Base-by-base conservation (phyloP, 2,329 filamentous ascomycete genomes). In the Fusarium liriodendri region DNA sequence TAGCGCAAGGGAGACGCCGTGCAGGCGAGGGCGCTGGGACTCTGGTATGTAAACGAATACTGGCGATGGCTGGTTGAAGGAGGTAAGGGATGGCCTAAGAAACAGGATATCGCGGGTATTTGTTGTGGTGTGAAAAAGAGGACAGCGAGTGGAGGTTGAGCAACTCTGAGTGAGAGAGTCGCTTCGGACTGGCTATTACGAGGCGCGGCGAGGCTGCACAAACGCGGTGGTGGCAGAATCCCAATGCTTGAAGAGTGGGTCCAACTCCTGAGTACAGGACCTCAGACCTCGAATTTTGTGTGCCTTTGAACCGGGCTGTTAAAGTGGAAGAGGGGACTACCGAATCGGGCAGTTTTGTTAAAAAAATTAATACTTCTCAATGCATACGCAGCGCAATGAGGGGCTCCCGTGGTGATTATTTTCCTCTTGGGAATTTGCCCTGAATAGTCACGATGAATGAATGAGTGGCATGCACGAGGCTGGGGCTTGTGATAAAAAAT, bases 161-260 rank as follows among this genome's bases (percentile, higher is more conserved):
- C 27, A 58, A 69, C 55, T 64, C 52, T 61, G 42, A 42, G 47
- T 27, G 27, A 72, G 38, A 54, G 50, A 45, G 63, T 52, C 38
- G 45, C 42, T 73, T 73, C 60, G 64, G 69, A 50, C 65, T 68
- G 66, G 67, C 47, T 62, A 38, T 47, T 63, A 55, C 64, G 45
- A 75, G 72, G 72, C 72, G 64, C 70, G 69, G 64, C 67, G 64
- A 75, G 72, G 72, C 72, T 75, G 72, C 72, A 75, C 63, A 66
- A 75, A 75, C 72, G 72, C 61, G 70, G 62, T 73, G 57, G 72
- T 75, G 72, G 66, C 59, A 58, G 70, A 67, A 54, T 38, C 20
- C 22, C 68, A 38, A 65, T 64, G 67, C 11, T 50, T 20, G 32
- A 55, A 33, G 27, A 64, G 69, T 67, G 69, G 68, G 50, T 32